Conservation (phyloP, 1,139 yeast species). For the Lodderomyces beijingensis region DNA sequence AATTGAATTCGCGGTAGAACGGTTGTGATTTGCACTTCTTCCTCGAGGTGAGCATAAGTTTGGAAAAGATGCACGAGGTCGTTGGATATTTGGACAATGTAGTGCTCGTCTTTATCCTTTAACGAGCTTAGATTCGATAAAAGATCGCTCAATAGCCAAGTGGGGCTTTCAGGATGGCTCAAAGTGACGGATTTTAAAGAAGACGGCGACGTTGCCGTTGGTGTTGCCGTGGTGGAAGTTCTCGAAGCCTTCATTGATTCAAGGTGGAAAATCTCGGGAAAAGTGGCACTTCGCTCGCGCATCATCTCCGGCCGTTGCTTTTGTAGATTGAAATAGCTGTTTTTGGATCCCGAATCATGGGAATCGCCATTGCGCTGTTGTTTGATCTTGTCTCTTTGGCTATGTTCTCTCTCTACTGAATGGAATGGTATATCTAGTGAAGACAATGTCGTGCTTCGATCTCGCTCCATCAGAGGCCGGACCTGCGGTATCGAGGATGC, state of each 20-base stretch:
- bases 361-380: conserved; percentile 1
- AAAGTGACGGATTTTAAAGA: conserved; percentile 1
- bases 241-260: no score
- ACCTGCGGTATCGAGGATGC: not conserved
- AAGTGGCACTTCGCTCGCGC: conserved; percentile 11
- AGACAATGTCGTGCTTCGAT: conserved; percentile 18
- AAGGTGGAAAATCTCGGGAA: conserved; percentile 3
- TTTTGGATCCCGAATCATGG: no score
- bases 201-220: not conserved
- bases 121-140: conserved; percentile 22
- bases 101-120: conserved; percentile 39
- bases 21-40: conserved; percentile 61
- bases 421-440: conserved; percentile 19
- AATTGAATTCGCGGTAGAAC: conserved; percentile 59
- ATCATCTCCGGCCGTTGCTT: conserved; percentile 2
- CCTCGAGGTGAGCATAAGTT: conserved; percentile 56
- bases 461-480: conserved; percentile 3
- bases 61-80: conserved; percentile 56
- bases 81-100: conserved; percentile 57
- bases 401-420: conserved; percentile 7
- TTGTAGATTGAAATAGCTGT: not conserved
- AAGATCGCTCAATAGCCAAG: conserved; percentile 35
- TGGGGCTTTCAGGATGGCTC: conserved; percentile 26
- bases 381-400: not conserved
- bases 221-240: not conserved